Percentiles rank a stretch among this genome's conserved stretches.
These are phyloP conservation scores for Solanum aculeatissimum DNA, from an alignment of 305 asterid species.

Conservation along the genomic window DNA sequence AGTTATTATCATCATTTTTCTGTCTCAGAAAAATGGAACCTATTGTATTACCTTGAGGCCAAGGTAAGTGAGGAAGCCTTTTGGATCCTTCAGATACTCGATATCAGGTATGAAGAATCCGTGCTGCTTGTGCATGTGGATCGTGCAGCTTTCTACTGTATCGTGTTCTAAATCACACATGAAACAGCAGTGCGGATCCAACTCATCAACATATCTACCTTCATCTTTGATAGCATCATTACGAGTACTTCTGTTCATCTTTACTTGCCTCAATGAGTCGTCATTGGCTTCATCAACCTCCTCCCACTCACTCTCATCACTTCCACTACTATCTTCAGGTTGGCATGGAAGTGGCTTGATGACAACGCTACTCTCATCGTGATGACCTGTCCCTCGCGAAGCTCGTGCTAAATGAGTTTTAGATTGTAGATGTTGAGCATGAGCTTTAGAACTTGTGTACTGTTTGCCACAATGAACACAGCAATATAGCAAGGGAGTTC, in stretches of 20 bases:
- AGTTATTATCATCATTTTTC: neutral
- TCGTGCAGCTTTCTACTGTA: conserved; percentile 56
- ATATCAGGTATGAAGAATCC: conserved; percentile 88
- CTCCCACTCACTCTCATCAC: conserved; percentile 79
- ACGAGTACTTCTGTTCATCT: conserved; percentile 21
- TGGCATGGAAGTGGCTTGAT: conserved; percentile 49
- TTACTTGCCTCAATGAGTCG: conserved; percentile 30
- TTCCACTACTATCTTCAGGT: conserved; percentile 40
- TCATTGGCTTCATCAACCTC: conserved; percentile 52
- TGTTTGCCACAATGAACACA: conserved; percentile 75
- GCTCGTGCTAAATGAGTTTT: conserved; percentile 54
- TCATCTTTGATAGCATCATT: conserved; percentile 33
- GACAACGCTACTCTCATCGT: conserved; percentile 27
- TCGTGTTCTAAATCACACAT: conserved; percentile 69
- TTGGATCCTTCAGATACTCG: conserved; percentile 81
- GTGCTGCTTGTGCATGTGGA: conserved; percentile 86
- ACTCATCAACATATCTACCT: conserved; percentile 24
- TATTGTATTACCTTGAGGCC: conserved; percentile 48
- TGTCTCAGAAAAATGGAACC: neutral
- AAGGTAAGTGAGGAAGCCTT: conserved; percentile 74
- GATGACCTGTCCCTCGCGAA: conserved; percentile 21
- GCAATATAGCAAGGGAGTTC: conserved; percentile 55
- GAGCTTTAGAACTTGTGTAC: conserved; percentile 65
- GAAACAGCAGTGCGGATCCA: conserved; percentile 68
- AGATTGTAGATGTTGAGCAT: conserved; percentile 71